Percentiles rank a stretch among this genome's conserved stretches.
These are phyloP conservation scores for Sporothrix inflata DNA, from an alignment of 2,329 filamentous ascomycete genomes.

Conservation along the genomic window DNA sequence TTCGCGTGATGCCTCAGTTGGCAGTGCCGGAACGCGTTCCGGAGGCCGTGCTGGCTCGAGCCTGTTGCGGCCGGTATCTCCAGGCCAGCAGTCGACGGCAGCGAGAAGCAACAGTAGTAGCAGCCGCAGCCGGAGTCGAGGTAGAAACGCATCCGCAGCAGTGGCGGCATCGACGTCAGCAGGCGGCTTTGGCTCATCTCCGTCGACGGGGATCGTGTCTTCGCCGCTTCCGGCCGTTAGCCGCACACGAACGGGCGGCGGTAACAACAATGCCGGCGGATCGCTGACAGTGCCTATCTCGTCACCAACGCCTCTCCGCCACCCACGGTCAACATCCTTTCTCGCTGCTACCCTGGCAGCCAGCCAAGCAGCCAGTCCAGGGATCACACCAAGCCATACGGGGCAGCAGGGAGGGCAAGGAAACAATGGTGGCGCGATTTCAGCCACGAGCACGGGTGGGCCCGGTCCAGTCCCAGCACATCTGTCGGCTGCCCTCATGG, in stretches of 20 bases:
- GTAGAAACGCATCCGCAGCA: background rate
- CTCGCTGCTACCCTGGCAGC: slow-evolving; percentile 66
- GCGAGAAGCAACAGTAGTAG: slow-evolving; percentile 26
- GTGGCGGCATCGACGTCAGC: background rate
- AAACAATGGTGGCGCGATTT: background rate
- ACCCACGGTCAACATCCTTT: slow-evolving; percentile 54
- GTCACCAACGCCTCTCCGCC: background rate
- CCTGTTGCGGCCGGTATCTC: slow-evolving; percentile 35
- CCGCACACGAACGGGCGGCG: background rate
- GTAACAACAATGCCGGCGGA: background rate
- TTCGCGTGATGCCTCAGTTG: background rate
- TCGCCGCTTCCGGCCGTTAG: background rate
- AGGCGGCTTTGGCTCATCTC: background rate
- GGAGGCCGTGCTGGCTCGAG: slow-evolving; percentile 25
- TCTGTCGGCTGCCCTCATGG: slow-evolving; percentile 27
- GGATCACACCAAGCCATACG: slow-evolving; percentile 45
- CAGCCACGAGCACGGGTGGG: slow-evolving; percentile 1
- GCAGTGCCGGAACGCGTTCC: background rate
- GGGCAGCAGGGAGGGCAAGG: slow-evolving; percentile 37
- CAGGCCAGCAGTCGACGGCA: slow-evolving; percentile 24
- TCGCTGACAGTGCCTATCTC: background rate
- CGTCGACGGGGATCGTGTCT: background rate
- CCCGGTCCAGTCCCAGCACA: slow-evolving; percentile 9
- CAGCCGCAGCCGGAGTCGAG: slow-evolving; percentile 19
- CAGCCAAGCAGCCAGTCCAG: slow-evolving; percentile 49